Evolutionary conservation across 108 stramenopile genomes (phyloP), one percentile per base, ranked within the genome.

Genomic region (Bacterosira constricta): DNA sequence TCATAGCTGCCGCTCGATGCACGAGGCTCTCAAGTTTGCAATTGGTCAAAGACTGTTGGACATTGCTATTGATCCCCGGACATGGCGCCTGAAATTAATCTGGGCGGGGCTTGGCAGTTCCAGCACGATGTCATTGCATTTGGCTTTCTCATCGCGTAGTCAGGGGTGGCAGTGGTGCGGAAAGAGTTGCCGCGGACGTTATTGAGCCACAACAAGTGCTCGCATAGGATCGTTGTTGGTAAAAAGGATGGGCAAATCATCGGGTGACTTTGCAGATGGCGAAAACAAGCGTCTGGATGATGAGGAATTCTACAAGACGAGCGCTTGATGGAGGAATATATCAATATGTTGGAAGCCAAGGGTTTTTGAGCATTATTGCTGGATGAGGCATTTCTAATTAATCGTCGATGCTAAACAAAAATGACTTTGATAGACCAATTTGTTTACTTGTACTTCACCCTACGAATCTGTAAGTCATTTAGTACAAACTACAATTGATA

Each of bases 271-370:
- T 59, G 32, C n/a, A 20, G 39, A 37, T 6, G 18, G 34, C 17
- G 3, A 29, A n/a, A n/a, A n/a, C 34, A 42, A 41, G 15, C 77
- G 69, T 17, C 62, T 89, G 30, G 63, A 76, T 41, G 61, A 79
- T 21, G 74, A 80, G 11, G 71, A 79, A 31, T 88, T 93, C 60
- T 72, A 69, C 13, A 44, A 37, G 92, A 94, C 61, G 82, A 63
- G 17, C 84, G 68, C n/a, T 39, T 91, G 35, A 45, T 74, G 34
- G 85, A 88, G 49, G 85, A 89, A 63, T 90, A 90, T 13, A 46
- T 70, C 13, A 69, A 60, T 31, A 94, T 91, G 92, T 34, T 94
- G 4, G 58, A 60, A 51, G 89, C 92, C 21, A 94, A 91, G 60
- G 86, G 86, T 2, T 77, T 86, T 41, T 42, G 47, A 6, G 57